Base-by-base conservation (phyloP, 2,329 filamentous ascomycete species). In the Claviceps citrina region DNA sequence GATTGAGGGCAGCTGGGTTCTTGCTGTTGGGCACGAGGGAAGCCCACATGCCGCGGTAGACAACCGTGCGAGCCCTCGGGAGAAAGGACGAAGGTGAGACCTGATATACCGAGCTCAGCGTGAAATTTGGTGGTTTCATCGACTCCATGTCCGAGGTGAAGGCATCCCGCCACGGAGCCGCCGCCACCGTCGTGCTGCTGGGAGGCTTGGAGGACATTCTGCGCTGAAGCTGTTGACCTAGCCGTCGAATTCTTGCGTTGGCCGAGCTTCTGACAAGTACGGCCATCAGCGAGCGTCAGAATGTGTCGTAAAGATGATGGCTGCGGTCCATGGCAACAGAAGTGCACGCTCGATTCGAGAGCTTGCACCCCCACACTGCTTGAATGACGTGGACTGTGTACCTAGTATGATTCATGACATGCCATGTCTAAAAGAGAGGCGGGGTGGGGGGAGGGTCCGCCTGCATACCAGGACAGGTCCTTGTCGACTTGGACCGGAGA, bases 1-100 rank as follows among this genome's bases (percentile, higher is more conserved):
- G 78, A 57, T 95, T 95, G 46, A 68, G 67, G 46, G 76, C 68
- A 3, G 84, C 81, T 26, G 73, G 63, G 59, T 91, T 89, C 57
- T 78, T 76, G 32, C 76, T 71, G 60, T 87, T 84, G 39, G 67
- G 67, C 4, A 81, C 78, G 1, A 93, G 66, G 41, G 71, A 69
- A 0, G 77, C 78, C 75, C 83, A 94, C 62, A 93, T 78, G 49
- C 86, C 85, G 44, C 89, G 81, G 62, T 77, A 89, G 52, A 94
- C 76, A 60, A 87, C 91, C 52, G 76, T 86, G 39, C 86, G 76
- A 7, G 76, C 80, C 40, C 84, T 73, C 1, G 77, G 70, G 5
- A 53, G 42, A 46, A 57, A 58, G 49, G 33, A 57, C 16, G 39
- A 38, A 31, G 46, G 39, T 0, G 54, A 44, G 19, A 52, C 46